phyloP scores from a whole-genome alignment of 257 asterid genomes.

The Nicotiana undulata region DNA sequence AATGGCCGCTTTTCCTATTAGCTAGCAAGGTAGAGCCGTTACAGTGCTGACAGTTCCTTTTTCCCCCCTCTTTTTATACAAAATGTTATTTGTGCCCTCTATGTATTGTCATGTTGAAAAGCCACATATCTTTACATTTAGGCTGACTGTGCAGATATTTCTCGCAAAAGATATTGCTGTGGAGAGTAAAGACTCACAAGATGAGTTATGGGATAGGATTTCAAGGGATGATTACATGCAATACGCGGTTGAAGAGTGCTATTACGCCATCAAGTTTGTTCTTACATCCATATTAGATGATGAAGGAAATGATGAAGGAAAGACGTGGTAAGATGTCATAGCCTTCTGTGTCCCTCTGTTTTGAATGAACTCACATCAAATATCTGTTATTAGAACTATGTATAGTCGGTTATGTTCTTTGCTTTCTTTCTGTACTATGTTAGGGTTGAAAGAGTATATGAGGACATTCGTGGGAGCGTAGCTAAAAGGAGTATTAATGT shows the following conservation, averaged over 20 bases:
- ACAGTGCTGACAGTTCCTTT: constrained; percentile 5
- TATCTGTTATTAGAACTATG: neutral
- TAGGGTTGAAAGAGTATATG: constrained; percentile 87
- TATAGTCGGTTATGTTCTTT: neutral
- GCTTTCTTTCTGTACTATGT: constrained; percentile 6
- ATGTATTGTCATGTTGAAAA: neutral
- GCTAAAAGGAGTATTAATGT: constrained; percentile 35
- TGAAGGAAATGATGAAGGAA: constrained; percentile 83
- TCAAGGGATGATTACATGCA: constrained; percentile 93
- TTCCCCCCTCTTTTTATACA: neutral
- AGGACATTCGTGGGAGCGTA: constrained; percentile 51
- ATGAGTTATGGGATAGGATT: constrained; percentile 89
- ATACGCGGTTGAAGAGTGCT: constrained; percentile 93
- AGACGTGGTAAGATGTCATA: constrained; percentile 51
- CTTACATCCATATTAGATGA: constrained; percentile 66
- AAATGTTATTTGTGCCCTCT: constrained; percentile 14
- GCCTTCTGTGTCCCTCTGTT: neutral
- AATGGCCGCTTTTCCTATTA: constrained; percentile 96
- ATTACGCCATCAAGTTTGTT: constrained; percentile 51
- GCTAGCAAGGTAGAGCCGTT: constrained; percentile 73
- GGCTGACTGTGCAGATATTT: constrained; percentile 43
- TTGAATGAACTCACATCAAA: neutral
- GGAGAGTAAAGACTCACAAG: constrained; percentile 77
- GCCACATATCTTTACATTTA: constrained; percentile 6
- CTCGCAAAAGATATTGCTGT: constrained; percentile 88